Evolutionary conservation across 352 stramenopile species (phyloP).

Genomic region (Proteromonas lacertae): DNA sequence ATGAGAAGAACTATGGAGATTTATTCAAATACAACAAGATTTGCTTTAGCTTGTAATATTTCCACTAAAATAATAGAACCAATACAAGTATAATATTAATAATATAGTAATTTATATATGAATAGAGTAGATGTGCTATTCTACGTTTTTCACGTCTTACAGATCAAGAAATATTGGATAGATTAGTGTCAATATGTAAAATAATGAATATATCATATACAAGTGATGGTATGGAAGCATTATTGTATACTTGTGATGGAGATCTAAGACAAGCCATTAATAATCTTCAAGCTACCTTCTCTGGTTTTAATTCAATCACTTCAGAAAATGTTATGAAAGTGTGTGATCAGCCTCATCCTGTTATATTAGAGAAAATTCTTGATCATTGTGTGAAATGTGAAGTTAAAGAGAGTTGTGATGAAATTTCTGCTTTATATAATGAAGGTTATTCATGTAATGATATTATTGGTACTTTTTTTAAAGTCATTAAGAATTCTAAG

Average conservation of each 20-base stretch:
- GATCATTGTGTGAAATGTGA: constrained; percentile 33
- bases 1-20: constrained; percentile 87
- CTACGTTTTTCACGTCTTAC: constrained; percentile 70
- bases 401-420: constrained; percentile 31
- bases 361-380: constrained; percentile 40
- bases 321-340: constrained; percentile 28
- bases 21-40: constrained; percentile 81
- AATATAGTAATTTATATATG: no score
- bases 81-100: no score
- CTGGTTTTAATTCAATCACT: constrained; percentile 68
- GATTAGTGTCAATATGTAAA: no score
- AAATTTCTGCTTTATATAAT: constrained; percentile 20
- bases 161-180: constrained; percentile 34
- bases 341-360: constrained; percentile 74
- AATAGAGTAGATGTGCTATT: constrained; percentile 81
- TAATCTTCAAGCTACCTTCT: constrained; percentile 82
- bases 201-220: neutral
- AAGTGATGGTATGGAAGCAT: constrained; percentile 41
- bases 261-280: constrained; percentile 96
- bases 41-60: constrained; percentile 91
- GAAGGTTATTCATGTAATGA: constrained; percentile 69
- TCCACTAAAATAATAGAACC: constrained; percentile 97
- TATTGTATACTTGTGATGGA: constrained; percentile 92
- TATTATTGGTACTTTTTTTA: constrained; percentile 89
- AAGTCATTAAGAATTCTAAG: constrained; percentile 21